A percentile compares a stretch with the other conserved stretches of the same genome.
Evolutionary conservation across 148 eudicot species (phyloP).

Genomic region (Persicaria tinctoria): DNA sequence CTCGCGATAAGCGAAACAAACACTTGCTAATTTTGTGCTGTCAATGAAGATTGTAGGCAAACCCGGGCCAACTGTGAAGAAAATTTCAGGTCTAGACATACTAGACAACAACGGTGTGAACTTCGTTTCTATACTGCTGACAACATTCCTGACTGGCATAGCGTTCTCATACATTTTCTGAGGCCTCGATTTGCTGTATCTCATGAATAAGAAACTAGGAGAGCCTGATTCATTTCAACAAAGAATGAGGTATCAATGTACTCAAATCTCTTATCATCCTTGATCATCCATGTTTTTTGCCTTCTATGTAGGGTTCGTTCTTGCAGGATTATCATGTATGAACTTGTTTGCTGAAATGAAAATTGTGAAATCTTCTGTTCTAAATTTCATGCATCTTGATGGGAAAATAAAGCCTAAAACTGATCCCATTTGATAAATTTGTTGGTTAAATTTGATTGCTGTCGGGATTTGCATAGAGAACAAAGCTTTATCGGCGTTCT

Average conservation of each 20-base stretch:
- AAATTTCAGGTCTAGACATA: conserved; percentile 28
- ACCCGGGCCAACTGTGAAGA: conserved; percentile 39
- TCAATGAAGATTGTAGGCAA: conserved; percentile 35
- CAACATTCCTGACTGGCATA: conserved; percentile 26
- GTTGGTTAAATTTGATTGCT: too few relatives aligned
- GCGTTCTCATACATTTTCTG: conserved; percentile 31
- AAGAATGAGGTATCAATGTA: neutral
- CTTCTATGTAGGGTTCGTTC: neutral
- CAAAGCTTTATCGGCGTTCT: too few relatives aligned
- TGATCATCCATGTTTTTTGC: neutral
- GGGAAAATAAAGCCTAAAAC: neutral
- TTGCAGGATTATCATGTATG: conserved; percentile 4
- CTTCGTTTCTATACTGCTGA: conserved; percentile 29
- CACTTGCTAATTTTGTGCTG: conserved; percentile 1
- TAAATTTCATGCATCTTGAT: neutral
- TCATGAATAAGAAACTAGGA: neutral
- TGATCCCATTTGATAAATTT: too few relatives aligned
- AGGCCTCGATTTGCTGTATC: conserved; percentile 7
- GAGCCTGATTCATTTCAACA: neutral
- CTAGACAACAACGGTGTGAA: conserved; percentile 43
- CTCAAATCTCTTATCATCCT: neutral
- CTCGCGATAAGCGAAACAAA: neutral
- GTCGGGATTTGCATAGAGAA: too few relatives aligned
- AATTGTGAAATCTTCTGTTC: neutral
- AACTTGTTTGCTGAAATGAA: neutral